These are phyloP conservation scores for Lignosus rhinocerotis DNA, from an alignment of 1,284 basidiomycete genomes.

Conservation along the genomic window DNA sequence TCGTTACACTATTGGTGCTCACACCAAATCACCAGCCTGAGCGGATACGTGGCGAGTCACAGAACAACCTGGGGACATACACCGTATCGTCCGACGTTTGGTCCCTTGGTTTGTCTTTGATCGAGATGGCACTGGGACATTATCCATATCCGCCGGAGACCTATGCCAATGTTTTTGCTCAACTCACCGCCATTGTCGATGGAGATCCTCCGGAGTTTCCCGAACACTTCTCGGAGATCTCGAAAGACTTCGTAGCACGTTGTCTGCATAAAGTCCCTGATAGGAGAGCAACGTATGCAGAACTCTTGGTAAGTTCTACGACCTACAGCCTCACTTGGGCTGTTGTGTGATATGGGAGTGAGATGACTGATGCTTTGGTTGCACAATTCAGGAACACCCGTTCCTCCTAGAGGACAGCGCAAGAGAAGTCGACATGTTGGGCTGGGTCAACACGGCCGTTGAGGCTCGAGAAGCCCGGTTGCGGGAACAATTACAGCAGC, in stretches of 20 bases:
- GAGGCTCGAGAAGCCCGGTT: slow-evolving; percentile 33
- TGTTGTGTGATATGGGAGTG: neutral
- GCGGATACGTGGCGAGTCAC: slow-evolving; percentile 92
- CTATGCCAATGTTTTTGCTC: slow-evolving; percentile 95
- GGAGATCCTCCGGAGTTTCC: slow-evolving; percentile 91
- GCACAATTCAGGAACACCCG: slow-evolving; percentile 54
- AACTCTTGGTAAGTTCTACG: slow-evolving; percentile 63
- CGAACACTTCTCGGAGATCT: slow-evolving; percentile 46
- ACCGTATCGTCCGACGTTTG: slow-evolving; percentile 97
- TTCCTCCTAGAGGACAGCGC: slow-evolving; percentile 60
- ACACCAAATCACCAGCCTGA: slow-evolving; percentile 64
- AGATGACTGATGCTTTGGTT: neutral
- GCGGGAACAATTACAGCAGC: slow-evolving; percentile 24
- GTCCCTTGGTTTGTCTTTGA: slow-evolving; percentile 95
- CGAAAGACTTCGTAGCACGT: slow-evolving; percentile 58
- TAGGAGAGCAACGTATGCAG: slow-evolving; percentile 80
- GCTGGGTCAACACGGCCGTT: slow-evolving; percentile 75
- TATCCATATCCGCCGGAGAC: slow-evolving; percentile 99
- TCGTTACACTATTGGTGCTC: neutral
- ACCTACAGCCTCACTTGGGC: no score
- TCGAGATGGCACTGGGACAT: slow-evolving; percentile 89
- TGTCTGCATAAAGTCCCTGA: slow-evolving; percentile 82
- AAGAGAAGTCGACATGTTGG: slow-evolving; percentile 77
- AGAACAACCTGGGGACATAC: slow-evolving; percentile 86
- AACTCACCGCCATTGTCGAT: slow-evolving; percentile 94